phyloP scores from a whole-genome alignment of 2,329 filamentous ascomycete species.

The Ophiostoma triangulosporum region DNA sequence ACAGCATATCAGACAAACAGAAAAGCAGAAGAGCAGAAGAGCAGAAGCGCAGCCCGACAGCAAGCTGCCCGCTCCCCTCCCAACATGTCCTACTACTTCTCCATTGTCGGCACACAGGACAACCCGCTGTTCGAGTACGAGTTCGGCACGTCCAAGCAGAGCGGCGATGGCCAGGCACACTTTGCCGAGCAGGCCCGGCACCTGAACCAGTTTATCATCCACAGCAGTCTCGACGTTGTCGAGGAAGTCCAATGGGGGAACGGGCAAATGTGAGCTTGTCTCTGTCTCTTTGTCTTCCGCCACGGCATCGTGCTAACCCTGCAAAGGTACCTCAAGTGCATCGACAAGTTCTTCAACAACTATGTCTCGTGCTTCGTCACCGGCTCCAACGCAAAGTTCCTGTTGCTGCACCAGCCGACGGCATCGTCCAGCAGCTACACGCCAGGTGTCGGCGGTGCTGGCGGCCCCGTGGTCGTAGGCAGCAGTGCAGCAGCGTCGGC shows the following conservation, averaged over 20 bases:
- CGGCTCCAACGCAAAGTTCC: slow-evolving; percentile 81
- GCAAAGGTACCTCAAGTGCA: slow-evolving; percentile 79
- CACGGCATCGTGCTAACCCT: not conserved
- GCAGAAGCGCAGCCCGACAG: no score
- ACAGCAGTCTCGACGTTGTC: slow-evolving; percentile 85
- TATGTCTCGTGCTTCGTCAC: slow-evolving; percentile 94
- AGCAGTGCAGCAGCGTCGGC: slow-evolving; percentile 11
- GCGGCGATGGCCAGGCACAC: slow-evolving; percentile 80
- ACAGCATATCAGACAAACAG: not conserved
- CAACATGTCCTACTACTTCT: slow-evolving; percentile 88
- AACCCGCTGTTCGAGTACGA: slow-evolving; percentile 94
- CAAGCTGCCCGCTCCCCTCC: not conserved
- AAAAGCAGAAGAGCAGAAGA: no score
- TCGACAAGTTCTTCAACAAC: slow-evolving; percentile 93
- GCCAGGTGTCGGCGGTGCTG: slow-evolving; percentile 10
- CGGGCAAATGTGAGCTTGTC: slow-evolving; percentile 57
- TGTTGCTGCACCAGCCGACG: slow-evolving; percentile 74
- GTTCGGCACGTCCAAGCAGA: slow-evolving; percentile 91
- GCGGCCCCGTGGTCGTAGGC: slow-evolving; percentile 1
- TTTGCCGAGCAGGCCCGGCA: slow-evolving; percentile 82
- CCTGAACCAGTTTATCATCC: slow-evolving; percentile 95
- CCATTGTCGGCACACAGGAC: slow-evolving; percentile 88
- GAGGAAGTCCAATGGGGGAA: slow-evolving; percentile 93
- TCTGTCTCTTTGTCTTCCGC: not conserved
- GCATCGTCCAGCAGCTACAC: slow-evolving; percentile 10